These are phyloP conservation scores for Camelina neglecta DNA, from an alignment of 345 rosid genomes.

Conservation along the genomic window DNA sequence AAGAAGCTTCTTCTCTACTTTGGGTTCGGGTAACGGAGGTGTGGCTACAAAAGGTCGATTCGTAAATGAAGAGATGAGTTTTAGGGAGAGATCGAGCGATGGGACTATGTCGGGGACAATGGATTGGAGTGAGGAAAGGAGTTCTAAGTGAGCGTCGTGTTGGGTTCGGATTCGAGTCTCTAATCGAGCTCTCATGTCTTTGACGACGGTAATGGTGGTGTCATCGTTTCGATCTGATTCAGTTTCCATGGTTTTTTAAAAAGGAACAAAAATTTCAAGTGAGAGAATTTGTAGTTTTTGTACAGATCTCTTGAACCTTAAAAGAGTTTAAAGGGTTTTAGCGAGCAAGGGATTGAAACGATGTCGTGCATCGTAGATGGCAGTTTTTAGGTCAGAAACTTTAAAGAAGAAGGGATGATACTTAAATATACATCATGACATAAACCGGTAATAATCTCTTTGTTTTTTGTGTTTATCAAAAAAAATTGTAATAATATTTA, in stretches of 20 bases:
- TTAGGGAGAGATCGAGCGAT: conserved; percentile 77
- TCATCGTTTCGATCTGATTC: conserved; percentile 50
- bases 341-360: background rate
- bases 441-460: too few species aligned
- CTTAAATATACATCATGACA: too few species aligned
- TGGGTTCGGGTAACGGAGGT: conserved; percentile 70
- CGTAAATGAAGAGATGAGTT: conserved; percentile 71
- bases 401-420: too few species aligned
- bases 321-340: conserved; percentile 21
- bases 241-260: conserved; percentile 45
- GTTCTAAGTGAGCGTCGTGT: conserved; percentile 64
- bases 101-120: conserved; percentile 70
- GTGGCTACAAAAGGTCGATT: conserved; percentile 69
- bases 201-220: conserved; percentile 51
- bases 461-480: too few species aligned
- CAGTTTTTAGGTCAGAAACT: conserved; percentile 5
- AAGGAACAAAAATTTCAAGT: background rate
- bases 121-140: conserved; percentile 72
- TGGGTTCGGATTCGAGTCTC: conserved; percentile 72
- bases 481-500: too few species aligned
- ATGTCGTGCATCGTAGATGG: background rate
- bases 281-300: background rate
- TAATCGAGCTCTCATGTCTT: conserved; percentile 64
- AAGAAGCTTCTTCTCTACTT: conserved; percentile 38
- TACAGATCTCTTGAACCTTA: background rate